These are phyloP conservation scores for Diutina siamensis DNA, from an alignment of 1,139 yeast species.

Conservation along the genomic window DNA sequence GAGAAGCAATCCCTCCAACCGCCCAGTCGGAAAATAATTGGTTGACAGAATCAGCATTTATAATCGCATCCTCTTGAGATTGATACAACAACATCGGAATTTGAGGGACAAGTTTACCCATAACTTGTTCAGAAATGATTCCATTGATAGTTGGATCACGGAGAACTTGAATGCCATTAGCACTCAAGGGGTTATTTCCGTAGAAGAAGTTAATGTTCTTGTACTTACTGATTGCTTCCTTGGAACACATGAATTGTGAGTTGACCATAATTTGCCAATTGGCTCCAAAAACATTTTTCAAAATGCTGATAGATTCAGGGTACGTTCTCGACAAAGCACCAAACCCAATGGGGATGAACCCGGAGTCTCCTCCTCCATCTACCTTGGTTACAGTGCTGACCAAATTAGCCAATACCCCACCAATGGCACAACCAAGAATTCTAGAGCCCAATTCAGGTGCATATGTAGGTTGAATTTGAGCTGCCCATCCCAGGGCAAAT, in stretches of 20 bases:
- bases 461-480: conserved; percentile 20
- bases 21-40: conserved; percentile 8
- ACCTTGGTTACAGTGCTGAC: conserved; percentile 13
- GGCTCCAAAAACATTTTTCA: neutral
- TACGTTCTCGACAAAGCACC: conserved; percentile 19
- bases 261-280: neutral
- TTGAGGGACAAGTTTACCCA: conserved; percentile 9
- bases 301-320: conserved; percentile 12
- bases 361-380: conserved; percentile 18
- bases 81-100: conserved; percentile 10
- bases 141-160: conserved; percentile 6
- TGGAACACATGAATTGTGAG: conserved; percentile 8
- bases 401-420: conserved; percentile 22
- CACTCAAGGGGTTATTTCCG: conserved; percentile 12
- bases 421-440: conserved; percentile 12
- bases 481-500: conserved; percentile 26
- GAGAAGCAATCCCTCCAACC: conserved; percentile 8
- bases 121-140: conserved; percentile 7
- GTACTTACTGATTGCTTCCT: conserved; percentile 8
- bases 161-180: conserved; percentile 14
- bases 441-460: conserved; percentile 19
- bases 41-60: conserved; percentile 8
- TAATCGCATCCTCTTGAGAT: conserved; percentile 8
- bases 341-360: conserved; percentile 17
- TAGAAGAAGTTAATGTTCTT: conserved; percentile 10